Evolutionary conservation across 192 early-diverging fungal species (phyloP), one percentile per base, ranked within the genome.

Genomic region (Linnemannia hyalina): DNA sequence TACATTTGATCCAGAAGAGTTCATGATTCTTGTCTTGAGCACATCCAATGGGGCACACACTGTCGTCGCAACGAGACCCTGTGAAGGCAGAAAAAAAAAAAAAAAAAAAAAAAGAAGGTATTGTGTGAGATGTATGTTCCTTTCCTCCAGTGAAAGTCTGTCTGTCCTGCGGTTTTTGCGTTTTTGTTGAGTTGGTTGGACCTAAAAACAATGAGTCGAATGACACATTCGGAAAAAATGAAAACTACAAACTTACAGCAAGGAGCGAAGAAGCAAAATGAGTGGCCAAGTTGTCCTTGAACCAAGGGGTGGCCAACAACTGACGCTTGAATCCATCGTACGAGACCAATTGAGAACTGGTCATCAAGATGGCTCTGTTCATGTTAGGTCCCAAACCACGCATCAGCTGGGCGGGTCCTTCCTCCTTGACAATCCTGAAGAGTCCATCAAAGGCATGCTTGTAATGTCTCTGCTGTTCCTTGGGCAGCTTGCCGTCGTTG

Each of bases 301-400:
- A 92, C 63, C 90, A 90, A 16, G 89, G 80, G 5, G 91, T 91
- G 10, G 89, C 78, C 41, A 96, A 80, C 49, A 97, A 84, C n/a
- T 94, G 71, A 22, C 94, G 88, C 89, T 97, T 97, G 82, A 94
- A 94, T 22, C 85, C 89, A 80, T 97, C 96, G 88, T 97, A 97
- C 2, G 93, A 93, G 36, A 91, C 91, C 38, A 95, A 89, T 77
- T 96, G 95, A 0, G 93, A 92, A 11, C 90, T 89, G 15, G 93
- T 95, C 93, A 96, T 96, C 54, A 97, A 92, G 86, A 99, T 95
- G 8, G 98, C 97, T 63, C 98, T 91, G 70, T 97, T 93, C 69
- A 97, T 91, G 57, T 97, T 97, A 35, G 98, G 97, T 1, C 95
- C 96, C 1, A 97, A 85, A 54, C 98, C 98, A 85, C 97, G 94